A percentile compares a stretch with the other conserved stretches of the same genome.
Conservation (phyloP, 2,329 filamentous ascomycete species). For the Apiospora kogelbergensis region DNA sequence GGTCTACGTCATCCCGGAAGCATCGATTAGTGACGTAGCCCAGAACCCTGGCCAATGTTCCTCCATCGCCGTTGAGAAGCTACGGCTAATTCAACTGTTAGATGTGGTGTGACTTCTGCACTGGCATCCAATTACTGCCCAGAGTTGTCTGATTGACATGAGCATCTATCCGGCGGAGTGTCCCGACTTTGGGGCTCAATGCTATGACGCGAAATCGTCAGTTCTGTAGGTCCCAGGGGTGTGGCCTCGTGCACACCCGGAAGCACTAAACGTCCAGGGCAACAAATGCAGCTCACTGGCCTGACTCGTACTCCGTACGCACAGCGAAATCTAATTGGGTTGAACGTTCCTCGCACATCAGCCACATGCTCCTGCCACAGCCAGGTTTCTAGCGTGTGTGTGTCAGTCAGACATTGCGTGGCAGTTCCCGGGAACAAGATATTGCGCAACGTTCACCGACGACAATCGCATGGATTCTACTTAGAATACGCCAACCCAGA, state of each 20-base stretch:
- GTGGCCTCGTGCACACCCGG: neutral
- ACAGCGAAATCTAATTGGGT: neutral
- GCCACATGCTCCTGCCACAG: neutral
- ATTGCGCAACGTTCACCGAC: neutral
- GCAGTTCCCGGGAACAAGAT: neutral
- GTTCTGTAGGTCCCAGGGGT: neutral
- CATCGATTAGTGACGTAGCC: neutral
- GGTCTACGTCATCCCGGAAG: constrained; percentile 8
- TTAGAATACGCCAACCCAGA: neutral
- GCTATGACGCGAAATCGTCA: neutral
- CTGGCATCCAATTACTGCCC: neutral
- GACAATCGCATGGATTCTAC: neutral
- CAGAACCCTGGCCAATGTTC: neutral
- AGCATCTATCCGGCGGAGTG: neutral
- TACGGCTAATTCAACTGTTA: neutral
- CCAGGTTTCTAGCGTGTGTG: neutral
- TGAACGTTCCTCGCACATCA: neutral
- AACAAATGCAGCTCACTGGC: neutral
- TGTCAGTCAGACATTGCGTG: neutral
- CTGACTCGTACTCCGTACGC: neutral
- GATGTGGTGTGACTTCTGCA: neutral
- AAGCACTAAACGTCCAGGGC: neutral
- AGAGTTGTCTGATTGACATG: neutral
- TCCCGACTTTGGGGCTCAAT: neutral
- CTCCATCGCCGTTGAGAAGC: neutral